A percentile compares a stretch with the other conserved stretches of the same genome.
These are phyloP conservation scores for Atkinsonella hypoxylon DNA, from an alignment of 2,329 filamentous ascomycete species.

Conservation along the genomic window DNA sequence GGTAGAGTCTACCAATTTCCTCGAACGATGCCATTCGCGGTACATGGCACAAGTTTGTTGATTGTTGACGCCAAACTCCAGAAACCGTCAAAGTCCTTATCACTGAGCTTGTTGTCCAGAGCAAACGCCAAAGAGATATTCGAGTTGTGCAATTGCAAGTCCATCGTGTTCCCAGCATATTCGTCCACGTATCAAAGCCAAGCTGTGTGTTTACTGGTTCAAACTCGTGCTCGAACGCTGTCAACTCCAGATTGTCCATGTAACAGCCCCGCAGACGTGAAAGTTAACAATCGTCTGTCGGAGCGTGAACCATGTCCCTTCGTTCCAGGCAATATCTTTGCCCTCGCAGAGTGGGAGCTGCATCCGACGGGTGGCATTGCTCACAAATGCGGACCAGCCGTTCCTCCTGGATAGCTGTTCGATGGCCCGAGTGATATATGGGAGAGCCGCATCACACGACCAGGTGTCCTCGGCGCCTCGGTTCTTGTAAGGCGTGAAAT, in stretches of 20 bases:
- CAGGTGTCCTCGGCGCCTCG: slow-evolving; percentile 19
- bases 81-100: slow-evolving; percentile 17
- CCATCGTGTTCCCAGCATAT: slow-evolving; percentile 12
- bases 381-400: slow-evolving; percentile 21
- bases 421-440: slow-evolving; percentile 13
- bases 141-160: slow-evolving; percentile 14
- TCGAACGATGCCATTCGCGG: slow-evolving; percentile 15
- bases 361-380: slow-evolving; percentile 12
- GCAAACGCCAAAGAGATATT: slow-evolving; percentile 15
- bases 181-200: slow-evolving; percentile 14
- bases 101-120: slow-evolving; percentile 14
- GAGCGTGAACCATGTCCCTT: slow-evolving; percentile 16
- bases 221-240: slow-evolving; percentile 18
- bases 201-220: slow-evolving; percentile 8
- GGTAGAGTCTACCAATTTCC: slow-evolving; percentile 23
- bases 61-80: slow-evolving; percentile 14
- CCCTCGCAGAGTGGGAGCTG: slow-evolving; percentile 18
- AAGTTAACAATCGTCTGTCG: slow-evolving; percentile 15
- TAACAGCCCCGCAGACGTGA: slow-evolving; percentile 23
- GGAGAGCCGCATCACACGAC: slow-evolving; percentile 20
- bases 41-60: slow-evolving; percentile 15
- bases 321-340: slow-evolving; percentile 11
- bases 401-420: slow-evolving; percentile 10
- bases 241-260: slow-evolving; percentile 20
- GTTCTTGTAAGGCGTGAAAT: slow-evolving; percentile 15